Evolutionary conservation across 1,284 basidiomycete species (phyloP).

Genomic region (Takashimella tepidaria): DNA sequence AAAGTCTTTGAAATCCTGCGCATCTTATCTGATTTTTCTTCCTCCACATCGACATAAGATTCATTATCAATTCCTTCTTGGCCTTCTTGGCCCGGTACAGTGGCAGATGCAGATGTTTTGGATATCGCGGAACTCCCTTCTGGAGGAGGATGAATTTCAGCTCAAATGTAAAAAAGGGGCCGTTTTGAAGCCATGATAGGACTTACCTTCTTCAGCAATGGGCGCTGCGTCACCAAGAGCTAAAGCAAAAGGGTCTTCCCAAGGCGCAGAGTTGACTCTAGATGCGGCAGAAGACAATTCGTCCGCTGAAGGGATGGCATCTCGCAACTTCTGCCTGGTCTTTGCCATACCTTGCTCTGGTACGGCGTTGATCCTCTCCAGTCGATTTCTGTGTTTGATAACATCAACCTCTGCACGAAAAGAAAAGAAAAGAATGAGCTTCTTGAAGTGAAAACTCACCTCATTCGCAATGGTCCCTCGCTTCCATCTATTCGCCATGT

Average conservation of each 20-base stretch:
- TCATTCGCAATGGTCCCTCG: conserved; percentile 75
- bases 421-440: conserved; percentile 8
- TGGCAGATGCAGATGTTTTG: neutral
- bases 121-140: neutral
- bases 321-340: conserved; percentile 46
- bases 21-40: conserved; percentile 63
- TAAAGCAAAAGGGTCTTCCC: conserved; percentile 73
- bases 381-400: conserved; percentile 24
- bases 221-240: conserved; percentile 59
- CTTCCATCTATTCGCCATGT: conserved; percentile 79
- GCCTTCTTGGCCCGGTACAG: neutral
- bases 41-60: conserved; percentile 34
- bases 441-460: conserved; percentile 50
- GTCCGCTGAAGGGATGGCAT: conserved; percentile 57
- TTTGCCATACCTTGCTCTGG: conserved; percentile 37
- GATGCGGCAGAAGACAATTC: conserved; percentile 58
- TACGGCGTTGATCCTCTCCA: conserved; percentile 34
- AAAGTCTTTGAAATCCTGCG: conserved; percentile 52
- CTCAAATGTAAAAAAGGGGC: neutral
- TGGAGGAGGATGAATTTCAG: neutral
- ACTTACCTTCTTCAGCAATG: conserved; percentile 58
- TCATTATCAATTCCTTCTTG: conserved; percentile 13
- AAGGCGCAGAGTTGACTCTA: conserved; percentile 65
- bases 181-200: neutral
- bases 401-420: no score